Evolutionary conservation across 2,329 filamentous ascomycete species (phyloP).

Genomic region (Cercospora janseana): DNA sequence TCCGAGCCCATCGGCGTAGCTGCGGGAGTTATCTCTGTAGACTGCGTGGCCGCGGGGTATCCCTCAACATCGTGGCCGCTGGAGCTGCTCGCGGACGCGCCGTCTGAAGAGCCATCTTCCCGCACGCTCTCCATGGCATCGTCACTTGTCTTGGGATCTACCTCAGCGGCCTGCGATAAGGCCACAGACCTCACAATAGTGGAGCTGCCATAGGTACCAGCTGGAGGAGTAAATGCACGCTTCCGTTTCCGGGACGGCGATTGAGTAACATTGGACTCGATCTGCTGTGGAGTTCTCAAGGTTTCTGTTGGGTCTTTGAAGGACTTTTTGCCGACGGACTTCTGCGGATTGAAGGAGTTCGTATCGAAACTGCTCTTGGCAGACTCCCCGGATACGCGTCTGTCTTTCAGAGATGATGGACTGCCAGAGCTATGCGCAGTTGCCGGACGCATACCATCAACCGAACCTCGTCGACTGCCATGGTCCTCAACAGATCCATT

Average conservation of each 20-base stretch:
- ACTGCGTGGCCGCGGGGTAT: conserved; percentile 21
- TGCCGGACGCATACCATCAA: conserved; percentile 27
- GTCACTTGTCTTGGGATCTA: conserved; percentile 1
- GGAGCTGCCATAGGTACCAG: conserved; percentile 7
- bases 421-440: conserved; percentile 31
- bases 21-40: conserved; percentile 28
- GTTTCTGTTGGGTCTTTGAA: conserved; percentile 12
- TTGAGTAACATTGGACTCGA: conserved; percentile 5
- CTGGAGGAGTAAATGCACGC: conserved; percentile 24
- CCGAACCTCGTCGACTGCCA: conserved; percentile 27
- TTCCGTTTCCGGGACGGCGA: conserved; percentile 33
- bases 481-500: conserved; percentile 31
- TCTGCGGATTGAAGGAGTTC: too few relatives aligned
- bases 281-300: conserved; percentile 10
- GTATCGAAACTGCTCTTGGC: conserved; percentile 19
- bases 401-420: conserved; percentile 24
- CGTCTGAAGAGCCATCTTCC: conserved; percentile 19
- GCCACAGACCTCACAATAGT: background rate
- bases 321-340: conserved; percentile 17
- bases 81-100: conserved; percentile 21
- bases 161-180: background rate
- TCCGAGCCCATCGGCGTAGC: conserved; percentile 24
- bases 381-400: conserved; percentile 24
- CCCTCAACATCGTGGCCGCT: conserved; percentile 22
- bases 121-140: conserved; percentile 15